phyloP scores from a whole-genome alignment of 2,329 filamentous ascomycete species.

The Cephalotrichum gorgonifer region DNA sequence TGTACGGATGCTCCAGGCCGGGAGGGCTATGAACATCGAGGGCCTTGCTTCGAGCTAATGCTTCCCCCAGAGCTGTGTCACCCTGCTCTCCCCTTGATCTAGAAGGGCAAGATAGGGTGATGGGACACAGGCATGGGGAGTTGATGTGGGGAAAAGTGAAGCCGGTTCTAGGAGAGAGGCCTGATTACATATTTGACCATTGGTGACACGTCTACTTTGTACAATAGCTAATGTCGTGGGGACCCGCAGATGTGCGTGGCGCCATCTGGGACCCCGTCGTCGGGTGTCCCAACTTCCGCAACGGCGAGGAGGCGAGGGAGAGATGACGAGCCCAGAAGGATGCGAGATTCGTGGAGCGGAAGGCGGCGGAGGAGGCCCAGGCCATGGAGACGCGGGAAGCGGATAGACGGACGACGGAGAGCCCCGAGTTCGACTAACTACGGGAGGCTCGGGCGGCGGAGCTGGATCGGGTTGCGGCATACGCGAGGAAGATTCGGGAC shows the following conservation, averaged over 20 bases:
- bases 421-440: conserved; percentile 32
- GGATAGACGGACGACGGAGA: conserved; percentile 32
- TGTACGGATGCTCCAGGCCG: too few species aligned
- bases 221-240: too few species aligned
- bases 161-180: too few species aligned
- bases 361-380: conserved; percentile 30
- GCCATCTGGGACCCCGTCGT: conserved; percentile 44
- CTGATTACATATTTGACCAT: too few species aligned
- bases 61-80: too few species aligned
- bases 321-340: conserved; percentile 38
- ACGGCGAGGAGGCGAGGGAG: conserved; percentile 43
- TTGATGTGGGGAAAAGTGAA: too few species aligned
- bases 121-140: too few species aligned
- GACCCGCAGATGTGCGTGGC: conserved; percentile 53
- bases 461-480: conserved; percentile 39
- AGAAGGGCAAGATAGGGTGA: too few species aligned
- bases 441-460: conserved; percentile 36
- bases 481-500: conserved; percentile 36
- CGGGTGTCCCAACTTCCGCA: conserved; percentile 51
- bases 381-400: conserved; percentile 31
- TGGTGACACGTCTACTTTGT: too few species aligned
- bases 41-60: too few species aligned
- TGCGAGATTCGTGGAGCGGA: conserved; percentile 28
- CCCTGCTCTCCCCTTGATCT: too few species aligned
- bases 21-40: too few species aligned